phyloP scores from a whole-genome alignment of 1,284 basidiomycete genomes.

The Schizopora paradoxa region DNA sequence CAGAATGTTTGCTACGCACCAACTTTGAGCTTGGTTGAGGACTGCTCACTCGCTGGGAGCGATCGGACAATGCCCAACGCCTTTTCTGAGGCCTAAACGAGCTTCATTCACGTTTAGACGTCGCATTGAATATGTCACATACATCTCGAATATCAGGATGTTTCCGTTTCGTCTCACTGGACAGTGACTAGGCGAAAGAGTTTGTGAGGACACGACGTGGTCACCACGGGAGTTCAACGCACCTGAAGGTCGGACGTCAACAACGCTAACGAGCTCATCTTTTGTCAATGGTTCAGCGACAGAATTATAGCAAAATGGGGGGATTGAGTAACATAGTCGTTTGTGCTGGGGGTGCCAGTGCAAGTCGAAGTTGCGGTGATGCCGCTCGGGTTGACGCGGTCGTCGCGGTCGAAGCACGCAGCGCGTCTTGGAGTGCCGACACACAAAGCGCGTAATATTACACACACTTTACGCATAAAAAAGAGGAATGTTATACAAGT shows the following conservation, averaged over 20 bases:
- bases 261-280: conserved; percentile 42
- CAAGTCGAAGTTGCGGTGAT: no score
- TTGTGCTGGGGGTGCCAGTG: no score
- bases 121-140: conserved; percentile 19
- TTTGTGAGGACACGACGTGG: neutral
- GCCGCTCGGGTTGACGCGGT: no score
- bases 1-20: conserved; percentile 38
- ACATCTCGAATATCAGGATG: conserved; percentile 84
- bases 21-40: conserved; percentile 54
- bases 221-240: conserved; percentile 3
- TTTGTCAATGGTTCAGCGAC: no score
- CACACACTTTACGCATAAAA: no score
- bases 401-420: no score
- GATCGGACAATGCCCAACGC: conserved; percentile 74
- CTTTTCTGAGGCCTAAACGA: conserved; percentile 70
- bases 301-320: no score
- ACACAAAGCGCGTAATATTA: no score
- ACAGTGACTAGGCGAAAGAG: conserved; percentile 48
- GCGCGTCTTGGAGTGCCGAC: no score
- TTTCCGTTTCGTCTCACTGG: conserved; percentile 75
- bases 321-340: no score
- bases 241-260: conserved; percentile 46
- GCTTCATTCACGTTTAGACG: conserved; percentile 9
- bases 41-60: conserved; percentile 69
- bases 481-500: no score